Base-by-base conservation (phyloP, 1,284 basidiomycete genomes). In the Boletus mariae region DNA sequence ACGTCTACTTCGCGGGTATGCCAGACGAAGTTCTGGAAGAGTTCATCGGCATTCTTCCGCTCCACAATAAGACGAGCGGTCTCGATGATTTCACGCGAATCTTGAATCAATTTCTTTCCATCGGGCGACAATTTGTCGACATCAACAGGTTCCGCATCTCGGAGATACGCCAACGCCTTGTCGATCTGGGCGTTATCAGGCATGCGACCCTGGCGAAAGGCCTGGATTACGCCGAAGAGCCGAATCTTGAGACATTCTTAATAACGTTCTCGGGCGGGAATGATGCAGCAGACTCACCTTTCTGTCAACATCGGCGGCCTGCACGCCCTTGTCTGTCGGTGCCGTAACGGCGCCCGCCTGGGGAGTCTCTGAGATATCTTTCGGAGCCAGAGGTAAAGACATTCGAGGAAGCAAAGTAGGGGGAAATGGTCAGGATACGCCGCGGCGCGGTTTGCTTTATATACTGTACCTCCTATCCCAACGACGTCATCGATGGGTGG, bases 41-140 rank as follows among this genome's bases (percentile, higher is more conserved):
- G 78, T 74, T 96, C 92, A 64, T 95, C 94, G 26, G 78, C 75
- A 71, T 97, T 97, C 81, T 96, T 96, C 63, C 88, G 76, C 48
- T 75, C 63, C 20, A 95, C 82, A 53, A 94, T 85, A 37, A 79
- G 64, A 26, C 85, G 80, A 0, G 83, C 75, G 6, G 89, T 90
- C 57, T 83, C 79, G 55, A 92, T 78, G 63, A 93, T 85, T 47
- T 88, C 81, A 41, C 83, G 81, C 15, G 80, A 71, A 65, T 96
- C 92, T 51, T 84, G 75, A 45, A 94, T 74, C 57, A 98, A 83
- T 57, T 81, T 82, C 60, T 80, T 79, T 51, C 93, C 93, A 12
- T 92, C 88, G 1, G 80, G 74, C 0, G 90, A 93, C 48, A 97
- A 81, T 65, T 83, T 76, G 52, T 73, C 63, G 53, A 79, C 66